These are phyloP conservation scores for Neurospora sp. DNA, from an alignment of 495 filamentous ascomycete species.

Conservation along the genomic window DNA sequence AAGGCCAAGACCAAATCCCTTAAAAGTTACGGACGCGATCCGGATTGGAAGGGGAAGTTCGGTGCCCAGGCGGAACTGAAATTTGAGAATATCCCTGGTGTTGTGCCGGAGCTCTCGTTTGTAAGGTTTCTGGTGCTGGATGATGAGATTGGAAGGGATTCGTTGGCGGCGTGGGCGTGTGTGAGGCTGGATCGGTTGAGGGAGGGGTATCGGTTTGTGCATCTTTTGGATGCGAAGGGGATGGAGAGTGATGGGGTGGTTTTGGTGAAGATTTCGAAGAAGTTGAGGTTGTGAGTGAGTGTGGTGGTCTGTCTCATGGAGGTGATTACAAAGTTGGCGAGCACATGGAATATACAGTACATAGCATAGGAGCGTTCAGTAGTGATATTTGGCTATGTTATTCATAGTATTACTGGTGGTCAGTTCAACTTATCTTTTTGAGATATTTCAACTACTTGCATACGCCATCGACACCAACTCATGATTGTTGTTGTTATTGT, in stretches of 20 bases:
- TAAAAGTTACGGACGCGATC: constrained; percentile 42
- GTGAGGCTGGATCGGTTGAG: constrained; percentile 71
- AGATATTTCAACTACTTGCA: neutral
- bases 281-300: constrained; percentile 19
- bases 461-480: neutral
- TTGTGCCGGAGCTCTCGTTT: constrained; percentile 73
- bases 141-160: constrained; percentile 63
- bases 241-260: constrained; percentile 51
- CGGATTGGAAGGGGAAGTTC: constrained; percentile 41
- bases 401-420: neutral
- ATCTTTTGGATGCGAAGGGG: constrained; percentile 57
- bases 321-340: neutral
- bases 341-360: neutral
- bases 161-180: constrained; percentile 79
- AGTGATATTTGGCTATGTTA: neutral
- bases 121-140: constrained; percentile 81
- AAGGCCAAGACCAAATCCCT: constrained; percentile 56
- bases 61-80: constrained; percentile 29
- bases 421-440: neutral
- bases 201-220: constrained; percentile 66
- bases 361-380: neutral
- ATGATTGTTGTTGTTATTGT: neutral
- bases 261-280: constrained; percentile 59
- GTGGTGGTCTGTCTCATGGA: too few relatives aligned
- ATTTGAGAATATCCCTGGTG: constrained; percentile 51